A percentile compares a stretch with the other conserved stretches of the same genome.
phyloP scores from a whole-genome alignment of 257 asterid species.

The Salvia rosmarinus region DNA sequence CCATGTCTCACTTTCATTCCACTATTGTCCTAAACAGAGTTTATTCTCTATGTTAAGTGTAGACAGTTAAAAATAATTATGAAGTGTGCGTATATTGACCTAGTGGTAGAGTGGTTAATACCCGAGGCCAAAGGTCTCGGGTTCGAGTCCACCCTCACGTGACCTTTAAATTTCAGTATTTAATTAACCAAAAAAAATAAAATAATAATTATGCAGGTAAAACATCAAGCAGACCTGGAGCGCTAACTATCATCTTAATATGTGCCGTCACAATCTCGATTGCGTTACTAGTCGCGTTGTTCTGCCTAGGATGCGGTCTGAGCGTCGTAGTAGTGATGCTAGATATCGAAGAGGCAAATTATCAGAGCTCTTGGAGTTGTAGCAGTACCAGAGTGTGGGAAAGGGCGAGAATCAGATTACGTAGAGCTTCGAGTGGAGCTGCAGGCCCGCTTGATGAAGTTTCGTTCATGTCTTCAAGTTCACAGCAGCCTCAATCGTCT shows the following conservation, averaged over 20 bases:
- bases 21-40: not conserved
- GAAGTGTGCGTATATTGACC: too few species aligned
- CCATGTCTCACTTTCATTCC: slow-evolving; percentile 1
- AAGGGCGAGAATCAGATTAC: slow-evolving; percentile 19
- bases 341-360: not conserved
- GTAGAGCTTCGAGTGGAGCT: slow-evolving; percentile 4
- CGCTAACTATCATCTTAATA: slow-evolving; percentile 22
- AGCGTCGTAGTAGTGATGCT: not conserved
- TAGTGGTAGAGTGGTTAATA: too few species aligned
- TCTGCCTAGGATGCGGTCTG: slow-evolving; percentile 34
- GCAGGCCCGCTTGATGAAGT: not conserved
- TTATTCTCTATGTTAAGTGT: not conserved
- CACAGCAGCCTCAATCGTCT: not conserved
- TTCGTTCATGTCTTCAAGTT: not conserved
- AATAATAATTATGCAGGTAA: slow-evolving; percentile 29
- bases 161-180: too few species aligned
- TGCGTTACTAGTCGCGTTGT: slow-evolving; percentile 18
- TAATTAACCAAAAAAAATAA: not conserved
- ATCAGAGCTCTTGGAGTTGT: not conserved
- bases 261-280: slow-evolving; percentile 23
- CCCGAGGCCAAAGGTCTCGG: too few species aligned
- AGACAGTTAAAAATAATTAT: too few species aligned
- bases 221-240: slow-evolving; percentile 15
- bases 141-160: too few species aligned
- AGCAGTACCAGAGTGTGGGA: slow-evolving; percentile 16